Evolutionary conservation across 257 asterid genomes (phyloP).

Genomic region (Jaltomata sinuosa): DNA sequence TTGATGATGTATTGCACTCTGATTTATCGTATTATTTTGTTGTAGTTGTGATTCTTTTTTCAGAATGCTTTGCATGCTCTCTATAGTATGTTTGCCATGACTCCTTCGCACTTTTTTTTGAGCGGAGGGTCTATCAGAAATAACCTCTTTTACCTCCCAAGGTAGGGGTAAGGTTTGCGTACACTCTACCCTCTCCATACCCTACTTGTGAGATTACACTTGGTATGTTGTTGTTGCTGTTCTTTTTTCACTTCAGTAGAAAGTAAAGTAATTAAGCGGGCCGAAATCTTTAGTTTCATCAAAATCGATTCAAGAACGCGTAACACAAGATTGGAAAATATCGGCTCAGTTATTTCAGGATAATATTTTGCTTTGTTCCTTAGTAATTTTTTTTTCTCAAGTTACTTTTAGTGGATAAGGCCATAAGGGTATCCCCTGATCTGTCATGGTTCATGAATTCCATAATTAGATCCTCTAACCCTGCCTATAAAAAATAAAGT

Average conservation of each 20-base stretch:
- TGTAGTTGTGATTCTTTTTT: no score
- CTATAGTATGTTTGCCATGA: no score
- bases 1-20: no score
- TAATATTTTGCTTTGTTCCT: neutral
- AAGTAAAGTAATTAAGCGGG: neutral
- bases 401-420: neutral
- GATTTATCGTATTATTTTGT: no score
- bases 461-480: neutral
- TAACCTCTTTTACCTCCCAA: no score
- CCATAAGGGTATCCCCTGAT: neutral
- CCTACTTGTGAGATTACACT: no score
- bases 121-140: no score
- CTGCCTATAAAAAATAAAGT: neutral
- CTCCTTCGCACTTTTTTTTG: no score
- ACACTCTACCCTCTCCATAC: no score
- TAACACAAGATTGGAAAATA: neutral
- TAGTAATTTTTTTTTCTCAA: neutral
- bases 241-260: neutral
- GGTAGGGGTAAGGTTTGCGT: no score
- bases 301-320: neutral
- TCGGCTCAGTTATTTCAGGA: neutral
- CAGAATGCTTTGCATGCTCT: no score
- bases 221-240: no score
- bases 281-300: neutral
- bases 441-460: neutral